A percentile compares a stretch with the other conserved stretches of the same genome.
phyloP scores from a whole-genome alignment of 495 filamentous ascomycete genomes.

The Mytilinidion resinicola region DNA sequence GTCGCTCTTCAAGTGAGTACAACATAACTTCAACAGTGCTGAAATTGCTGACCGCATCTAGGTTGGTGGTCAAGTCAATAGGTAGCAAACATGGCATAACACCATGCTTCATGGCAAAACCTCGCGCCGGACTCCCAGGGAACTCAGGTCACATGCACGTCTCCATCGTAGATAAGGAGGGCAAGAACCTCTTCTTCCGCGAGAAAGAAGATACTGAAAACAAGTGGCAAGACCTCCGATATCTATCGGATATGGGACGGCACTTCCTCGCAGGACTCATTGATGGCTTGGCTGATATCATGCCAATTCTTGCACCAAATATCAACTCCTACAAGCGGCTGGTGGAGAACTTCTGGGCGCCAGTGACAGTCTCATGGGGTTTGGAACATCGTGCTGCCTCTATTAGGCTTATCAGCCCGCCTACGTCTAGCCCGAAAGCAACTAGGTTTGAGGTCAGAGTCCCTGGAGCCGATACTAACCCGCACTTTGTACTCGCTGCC shows the following conservation, averaged over 20 bases:
- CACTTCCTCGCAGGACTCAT: constrained; percentile 90
- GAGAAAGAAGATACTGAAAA: constrained; percentile 61
- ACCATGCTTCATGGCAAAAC: constrained; percentile 99
- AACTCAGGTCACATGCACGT: constrained; percentile 96
- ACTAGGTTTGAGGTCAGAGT: constrained; percentile 91
- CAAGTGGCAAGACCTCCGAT: constrained; percentile 62
- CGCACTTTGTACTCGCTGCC: constrained; percentile 79
- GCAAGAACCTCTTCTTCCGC: constrained; percentile 76
- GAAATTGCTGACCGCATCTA: constrained; percentile 21
- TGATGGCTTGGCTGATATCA: constrained; percentile 84
- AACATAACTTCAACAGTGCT: background rate
- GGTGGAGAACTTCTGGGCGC: constrained; percentile 98
- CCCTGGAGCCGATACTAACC: constrained; percentile 83
- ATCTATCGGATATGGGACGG: constrained; percentile 82
- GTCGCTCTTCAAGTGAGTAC: constrained; percentile 76
- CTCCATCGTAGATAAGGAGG: constrained; percentile 61
- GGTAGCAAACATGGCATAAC: constrained; percentile 83
- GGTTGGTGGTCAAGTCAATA: constrained; percentile 78
- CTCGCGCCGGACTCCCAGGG: constrained; percentile 77
- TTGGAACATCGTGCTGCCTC: constrained; percentile 90
- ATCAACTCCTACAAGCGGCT: constrained; percentile 96
- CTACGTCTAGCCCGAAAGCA: constrained; percentile 70
- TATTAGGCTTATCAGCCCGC: constrained; percentile 81
- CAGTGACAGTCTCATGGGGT: constrained; percentile 95
- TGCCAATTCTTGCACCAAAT: constrained; percentile 90